Percentiles rank a stretch among this genome's conserved stretches.
phyloP scores from a whole-genome alignment of 2,329 filamentous ascomycete species.

The Botryosphaeria dothidea region DNA sequence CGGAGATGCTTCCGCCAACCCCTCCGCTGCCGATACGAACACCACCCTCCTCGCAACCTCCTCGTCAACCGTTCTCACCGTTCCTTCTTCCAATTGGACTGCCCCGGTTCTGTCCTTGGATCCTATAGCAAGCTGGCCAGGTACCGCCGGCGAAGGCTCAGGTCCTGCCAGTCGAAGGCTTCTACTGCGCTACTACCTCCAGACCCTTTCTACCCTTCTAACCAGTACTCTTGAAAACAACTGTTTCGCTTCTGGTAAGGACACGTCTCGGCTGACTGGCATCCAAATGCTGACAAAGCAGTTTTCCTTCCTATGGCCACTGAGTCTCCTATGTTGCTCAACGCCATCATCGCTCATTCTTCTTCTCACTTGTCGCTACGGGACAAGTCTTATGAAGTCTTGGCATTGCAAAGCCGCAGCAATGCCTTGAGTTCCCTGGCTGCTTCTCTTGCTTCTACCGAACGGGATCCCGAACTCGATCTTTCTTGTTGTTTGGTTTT shows the following conservation, averaged over 20 bases:
- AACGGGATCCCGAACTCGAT: slow-evolving; percentile 17
- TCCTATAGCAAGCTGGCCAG: slow-evolving; percentile 10
- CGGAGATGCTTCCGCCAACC: not conserved
- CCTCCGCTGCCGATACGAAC: not conserved
- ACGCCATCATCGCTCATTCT: slow-evolving; percentile 19
- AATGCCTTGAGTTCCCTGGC: slow-evolving; percentile 17
- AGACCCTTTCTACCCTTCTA: slow-evolving; percentile 18
- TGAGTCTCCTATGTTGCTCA: slow-evolving; percentile 18
- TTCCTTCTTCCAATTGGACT: slow-evolving; percentile 13
- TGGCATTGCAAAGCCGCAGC: slow-evolving; percentile 19
- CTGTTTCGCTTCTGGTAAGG: slow-evolving; percentile 18
- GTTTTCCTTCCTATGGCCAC: slow-evolving; percentile 20
- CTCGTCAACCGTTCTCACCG: slow-evolving; percentile 9
- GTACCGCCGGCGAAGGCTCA: slow-evolving; percentile 1
- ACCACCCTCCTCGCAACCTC: slow-evolving; percentile 16
- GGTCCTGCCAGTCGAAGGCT: slow-evolving; percentile 8
- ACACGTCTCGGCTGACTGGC: too few relatives aligned
- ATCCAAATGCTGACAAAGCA: not conserved
- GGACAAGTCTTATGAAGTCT: slow-evolving; percentile 19
- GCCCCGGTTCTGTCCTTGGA: slow-evolving; percentile 17
- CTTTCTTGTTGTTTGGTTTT: slow-evolving; percentile 17
- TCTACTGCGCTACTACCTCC: slow-evolving; percentile 17
- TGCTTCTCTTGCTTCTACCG: slow-evolving; percentile 13
- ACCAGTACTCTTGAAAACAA: slow-evolving; percentile 19
- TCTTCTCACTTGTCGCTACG: slow-evolving; percentile 19